A percentile compares a stretch with the other conserved stretches of the same genome.
phyloP scores from a whole-genome alignment of 2,329 filamentous ascomycete genomes.

The Diaporthe amygdali region DNA sequence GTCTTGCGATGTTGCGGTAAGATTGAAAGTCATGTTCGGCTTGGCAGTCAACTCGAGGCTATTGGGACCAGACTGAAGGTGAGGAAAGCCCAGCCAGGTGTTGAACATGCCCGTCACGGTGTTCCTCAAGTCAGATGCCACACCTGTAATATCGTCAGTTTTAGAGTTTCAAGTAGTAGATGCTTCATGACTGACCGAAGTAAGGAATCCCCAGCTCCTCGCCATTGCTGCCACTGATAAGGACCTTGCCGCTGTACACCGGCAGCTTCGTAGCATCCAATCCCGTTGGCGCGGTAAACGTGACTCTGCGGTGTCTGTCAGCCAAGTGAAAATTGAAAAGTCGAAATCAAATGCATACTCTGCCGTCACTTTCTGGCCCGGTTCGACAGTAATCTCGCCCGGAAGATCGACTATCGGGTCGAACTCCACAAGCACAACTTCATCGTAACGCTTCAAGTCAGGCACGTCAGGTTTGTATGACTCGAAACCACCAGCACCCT shows the following conservation, averaged over 20 bases:
- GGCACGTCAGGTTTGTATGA: background rate
- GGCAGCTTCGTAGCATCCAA: slow-evolving; percentile 36
- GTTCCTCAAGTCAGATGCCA: slow-evolving; percentile 5
- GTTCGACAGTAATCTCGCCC: background rate
- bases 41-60: slow-evolving; percentile 15
- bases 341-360: slow-evolving; percentile 31
- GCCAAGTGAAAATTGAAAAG: background rate
- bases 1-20: slow-evolving; percentile 29
- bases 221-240: slow-evolving; percentile 36
- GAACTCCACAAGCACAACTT: slow-evolving; percentile 11
- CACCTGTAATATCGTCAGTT: background rate
- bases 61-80: slow-evolving; percentile 14
- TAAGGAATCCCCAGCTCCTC: slow-evolving; percentile 39
- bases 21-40: slow-evolving; percentile 35
- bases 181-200: slow-evolving; percentile 29
- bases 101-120: background rate
- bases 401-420: slow-evolving; percentile 14
- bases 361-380: slow-evolving; percentile 12
- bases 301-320: background rate
- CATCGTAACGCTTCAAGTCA: background rate
- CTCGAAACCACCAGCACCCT: slow-evolving; percentile 20
- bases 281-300: background rate
- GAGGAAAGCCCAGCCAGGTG: slow-evolving; percentile 14
- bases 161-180: background rate
- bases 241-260: slow-evolving; percentile 40